These are phyloP conservation scores for Nadsonia fulvescens DNA, from an alignment of 805 yeast species.

Conservation along the genomic window DNA sequence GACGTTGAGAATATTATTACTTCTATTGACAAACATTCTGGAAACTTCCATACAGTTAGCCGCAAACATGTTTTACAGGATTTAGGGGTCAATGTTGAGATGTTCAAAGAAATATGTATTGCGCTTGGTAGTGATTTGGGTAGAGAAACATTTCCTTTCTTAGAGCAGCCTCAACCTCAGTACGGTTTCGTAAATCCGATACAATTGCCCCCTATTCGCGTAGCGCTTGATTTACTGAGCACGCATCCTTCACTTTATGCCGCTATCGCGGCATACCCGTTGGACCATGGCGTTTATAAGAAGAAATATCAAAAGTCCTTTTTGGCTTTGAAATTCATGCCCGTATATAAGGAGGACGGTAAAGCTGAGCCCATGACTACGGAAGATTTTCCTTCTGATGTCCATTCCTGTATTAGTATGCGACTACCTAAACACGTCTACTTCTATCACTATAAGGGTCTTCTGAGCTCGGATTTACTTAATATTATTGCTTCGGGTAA, in stretches of 20 bases:
- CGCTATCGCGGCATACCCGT: slow-evolving; percentile 12
- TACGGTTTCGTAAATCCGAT: too few species aligned
- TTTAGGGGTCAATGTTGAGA: slow-evolving; percentile 39
- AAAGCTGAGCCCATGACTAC: slow-evolving; percentile 37
- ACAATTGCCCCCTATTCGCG: slow-evolving; percentile 10
- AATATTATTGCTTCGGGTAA: slow-evolving; percentile 51
- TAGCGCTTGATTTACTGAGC: slow-evolving; percentile 15
- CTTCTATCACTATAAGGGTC: slow-evolving; percentile 65
- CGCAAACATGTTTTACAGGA: slow-evolving; percentile 39
- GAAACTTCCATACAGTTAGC: slow-evolving; percentile 52
- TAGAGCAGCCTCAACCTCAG: slow-evolving; percentile 15
- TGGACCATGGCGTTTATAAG: slow-evolving; percentile 16
- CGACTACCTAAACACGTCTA: slow-evolving; percentile 73
- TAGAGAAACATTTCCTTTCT: slow-evolving; percentile 38
- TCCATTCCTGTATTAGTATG: slow-evolving; percentile 68
- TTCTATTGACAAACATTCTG: slow-evolving; percentile 47
- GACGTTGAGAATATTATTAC: slow-evolving; percentile 53
- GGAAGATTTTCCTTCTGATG: slow-evolving; percentile 53
- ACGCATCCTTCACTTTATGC: slow-evolving; percentile 16
- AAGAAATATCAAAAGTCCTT: slow-evolving; percentile 48
- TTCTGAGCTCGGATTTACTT: slow-evolving; percentile 43
- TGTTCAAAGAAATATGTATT: slow-evolving; percentile 57
- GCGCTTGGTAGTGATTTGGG: slow-evolving; percentile 67
- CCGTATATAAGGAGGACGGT: slow-evolving; percentile 55
- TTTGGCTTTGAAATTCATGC: slow-evolving; percentile 51